phyloP scores from a whole-genome alignment of 768 basidiomycete genomes.

The Daedaleopsis nitida region DNA sequence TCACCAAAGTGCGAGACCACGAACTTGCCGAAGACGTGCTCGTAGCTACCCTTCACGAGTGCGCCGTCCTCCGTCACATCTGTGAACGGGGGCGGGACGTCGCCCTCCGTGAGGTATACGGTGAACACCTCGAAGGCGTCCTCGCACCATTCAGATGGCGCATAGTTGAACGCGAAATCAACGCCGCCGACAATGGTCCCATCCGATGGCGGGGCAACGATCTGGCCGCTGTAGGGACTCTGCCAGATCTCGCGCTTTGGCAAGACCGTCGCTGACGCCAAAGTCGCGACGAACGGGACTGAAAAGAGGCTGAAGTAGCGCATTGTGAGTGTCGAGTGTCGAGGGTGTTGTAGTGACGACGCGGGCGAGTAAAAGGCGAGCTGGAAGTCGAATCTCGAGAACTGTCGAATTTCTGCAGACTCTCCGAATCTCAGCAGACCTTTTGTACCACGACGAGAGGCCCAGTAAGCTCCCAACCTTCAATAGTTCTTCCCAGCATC shows the following conservation, averaged over 20 bases:
- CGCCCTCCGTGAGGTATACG: conserved; percentile 20
- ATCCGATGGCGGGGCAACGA: conserved; percentile 9
- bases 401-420: not conserved
- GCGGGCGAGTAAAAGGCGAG: not conserved
- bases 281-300: conserved; percentile 1
- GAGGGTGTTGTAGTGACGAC: not conserved
- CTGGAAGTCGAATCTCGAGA: not conserved
- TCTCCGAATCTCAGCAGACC: not conserved
- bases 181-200: conserved; percentile 9
- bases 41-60: conserved; percentile 20
- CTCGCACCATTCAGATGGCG: conserved; percentile 20
- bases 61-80: conserved; percentile 19
- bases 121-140: conserved; percentile 20
- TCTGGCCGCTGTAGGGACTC: conserved; percentile 22
- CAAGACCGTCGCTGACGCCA: conserved; percentile 12
- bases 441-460: conserved; percentile 8
- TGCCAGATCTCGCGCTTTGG: conserved; percentile 15
- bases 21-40: conserved; percentile 20
- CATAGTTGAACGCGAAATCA: conserved; percentile 20
- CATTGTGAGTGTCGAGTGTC: conserved; percentile 4
- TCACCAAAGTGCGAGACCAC: conserved; percentile 24
- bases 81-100: conserved; percentile 11
- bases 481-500: not conserved
- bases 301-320: conserved; percentile 11
- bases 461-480: not conserved